A percentile compares a stretch with the other conserved stretches of the same genome.
Evolutionary conservation across 257 asterid species (phyloP).

Genomic region (Solanum lignicaule): DNA sequence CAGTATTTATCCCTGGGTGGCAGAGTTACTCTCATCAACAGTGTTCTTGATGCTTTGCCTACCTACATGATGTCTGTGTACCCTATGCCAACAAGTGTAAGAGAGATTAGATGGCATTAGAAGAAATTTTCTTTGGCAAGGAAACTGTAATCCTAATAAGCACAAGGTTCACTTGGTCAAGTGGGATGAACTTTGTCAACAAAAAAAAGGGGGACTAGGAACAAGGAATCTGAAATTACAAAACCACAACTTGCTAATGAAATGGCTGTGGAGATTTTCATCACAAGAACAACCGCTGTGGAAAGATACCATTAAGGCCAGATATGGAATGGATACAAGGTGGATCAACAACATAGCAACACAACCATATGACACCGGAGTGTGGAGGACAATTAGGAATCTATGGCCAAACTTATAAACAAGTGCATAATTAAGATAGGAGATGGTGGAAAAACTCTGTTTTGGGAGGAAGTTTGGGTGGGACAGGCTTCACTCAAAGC

Average conservation of each 20-base stretch:
- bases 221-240: not conserved
- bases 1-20: not conserved
- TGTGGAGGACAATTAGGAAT: not conserved
- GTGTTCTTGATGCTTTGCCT: not conserved
- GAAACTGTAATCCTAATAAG: not conserved
- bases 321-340: not conserved
- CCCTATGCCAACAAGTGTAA: not conserved
- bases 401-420: not conserved
- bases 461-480: not conserved
- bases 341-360: not conserved
- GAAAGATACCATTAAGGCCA: not conserved
- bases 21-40: not conserved
- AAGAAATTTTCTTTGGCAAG: not conserved
- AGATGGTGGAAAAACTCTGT: not conserved
- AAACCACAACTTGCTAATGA: not conserved
- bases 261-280: not conserved
- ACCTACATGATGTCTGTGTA: not conserved
- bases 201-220: not conserved
- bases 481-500: not conserved
- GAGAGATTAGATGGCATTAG: not conserved
- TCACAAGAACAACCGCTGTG: not conserved
- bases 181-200: not conserved
- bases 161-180: not conserved
- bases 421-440: not conserved
- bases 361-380: not conserved